A percentile compares a stretch with the other conserved stretches of the same genome.
Evolutionary conservation across 2,329 filamentous ascomycete genomes (phyloP).

Genomic region (Aspergillus pseudonomiae): DNA sequence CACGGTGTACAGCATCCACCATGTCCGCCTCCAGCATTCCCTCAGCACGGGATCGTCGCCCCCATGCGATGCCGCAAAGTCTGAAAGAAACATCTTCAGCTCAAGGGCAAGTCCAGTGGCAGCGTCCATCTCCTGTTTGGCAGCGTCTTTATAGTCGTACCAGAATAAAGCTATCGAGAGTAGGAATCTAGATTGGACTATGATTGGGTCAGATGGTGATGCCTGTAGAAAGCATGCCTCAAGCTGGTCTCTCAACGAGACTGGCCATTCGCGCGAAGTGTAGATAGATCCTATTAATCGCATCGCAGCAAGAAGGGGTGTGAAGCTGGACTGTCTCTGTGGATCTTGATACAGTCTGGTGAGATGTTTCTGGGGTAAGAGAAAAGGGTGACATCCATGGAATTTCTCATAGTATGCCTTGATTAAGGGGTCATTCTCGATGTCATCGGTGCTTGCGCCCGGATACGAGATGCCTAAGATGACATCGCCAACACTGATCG

Average conservation of each 20-base stretch:
- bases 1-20: slow-evolving; percentile 60
- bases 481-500: slow-evolving; percentile 3
- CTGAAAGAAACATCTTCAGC: slow-evolving; percentile 24
- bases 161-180: slow-evolving; percentile 33
- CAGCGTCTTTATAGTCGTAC: slow-evolving; percentile 24
- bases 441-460: background rate
- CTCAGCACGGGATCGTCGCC: slow-evolving; percentile 43
- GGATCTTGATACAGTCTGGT: slow-evolving; percentile 18
- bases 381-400: slow-evolving; percentile 33
- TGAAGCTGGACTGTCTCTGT: slow-evolving; percentile 13
- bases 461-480: background rate
- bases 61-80: slow-evolving; percentile 54
- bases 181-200: slow-evolving; percentile 30
- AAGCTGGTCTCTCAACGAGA: slow-evolving; percentile 16
- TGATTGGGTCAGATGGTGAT: slow-evolving; percentile 19
- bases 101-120: slow-evolving; percentile 28
- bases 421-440: slow-evolving; percentile 21
- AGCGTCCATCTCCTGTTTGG: slow-evolving; percentile 21
- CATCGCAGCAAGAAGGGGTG: slow-evolving; percentile 30
- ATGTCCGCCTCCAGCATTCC: slow-evolving; percentile 52
- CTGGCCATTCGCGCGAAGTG: slow-evolving; percentile 21
- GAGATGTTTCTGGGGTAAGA: slow-evolving; percentile 28
- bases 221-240: slow-evolving; percentile 17
- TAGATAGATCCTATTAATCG: slow-evolving; percentile 35
- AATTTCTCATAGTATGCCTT: slow-evolving; percentile 37